A percentile compares a stretch with the other conserved stretches of the same genome.
phyloP scores from a whole-genome alignment of 2,329 filamentous ascomycete genomes.

The Hypomyces rosellus region DNA sequence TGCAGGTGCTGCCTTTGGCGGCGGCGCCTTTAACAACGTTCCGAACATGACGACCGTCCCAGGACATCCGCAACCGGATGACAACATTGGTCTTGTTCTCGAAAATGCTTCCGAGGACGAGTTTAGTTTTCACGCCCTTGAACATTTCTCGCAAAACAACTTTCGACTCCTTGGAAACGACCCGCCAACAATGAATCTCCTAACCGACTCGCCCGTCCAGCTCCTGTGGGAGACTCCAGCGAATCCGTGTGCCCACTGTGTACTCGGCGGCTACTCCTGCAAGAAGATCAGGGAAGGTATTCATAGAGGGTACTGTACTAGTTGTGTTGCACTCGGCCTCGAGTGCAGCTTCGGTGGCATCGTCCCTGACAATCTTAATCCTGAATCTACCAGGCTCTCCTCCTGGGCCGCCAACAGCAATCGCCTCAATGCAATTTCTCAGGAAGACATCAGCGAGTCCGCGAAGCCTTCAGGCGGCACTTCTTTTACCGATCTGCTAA shows the following conservation, averaged over 20 bases:
- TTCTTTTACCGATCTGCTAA: constrained; percentile 23
- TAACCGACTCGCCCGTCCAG: background rate
- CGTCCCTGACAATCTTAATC: constrained; percentile 27
- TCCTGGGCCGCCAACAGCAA: constrained; percentile 28
- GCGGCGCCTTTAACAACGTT: constrained; percentile 25
- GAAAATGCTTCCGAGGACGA: constrained; percentile 53
- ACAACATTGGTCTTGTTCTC: constrained; percentile 47
- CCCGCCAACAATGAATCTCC: background rate
- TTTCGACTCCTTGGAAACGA: background rate
- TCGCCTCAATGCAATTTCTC: constrained; percentile 31
- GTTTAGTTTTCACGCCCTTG: constrained; percentile 52
- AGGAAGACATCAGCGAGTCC: constrained; percentile 21
- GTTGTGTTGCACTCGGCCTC: constrained; percentile 53
- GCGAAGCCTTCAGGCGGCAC: constrained; percentile 19
- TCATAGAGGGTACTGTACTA: constrained; percentile 55
- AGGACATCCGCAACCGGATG: constrained; percentile 28
- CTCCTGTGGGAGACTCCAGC: constrained; percentile 36
- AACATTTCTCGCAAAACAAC: constrained; percentile 45
- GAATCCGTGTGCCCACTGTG: constrained; percentile 47
- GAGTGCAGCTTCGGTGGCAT: constrained; percentile 50
- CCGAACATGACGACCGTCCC: constrained; percentile 22
- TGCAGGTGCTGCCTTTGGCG: constrained; percentile 34
- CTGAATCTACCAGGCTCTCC: constrained; percentile 30
- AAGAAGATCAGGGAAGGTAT: constrained; percentile 55
- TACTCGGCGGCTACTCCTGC: constrained; percentile 49